phyloP scores from a whole-genome alignment of 495 filamentous ascomycete species.

The Xylona heveae region DNA sequence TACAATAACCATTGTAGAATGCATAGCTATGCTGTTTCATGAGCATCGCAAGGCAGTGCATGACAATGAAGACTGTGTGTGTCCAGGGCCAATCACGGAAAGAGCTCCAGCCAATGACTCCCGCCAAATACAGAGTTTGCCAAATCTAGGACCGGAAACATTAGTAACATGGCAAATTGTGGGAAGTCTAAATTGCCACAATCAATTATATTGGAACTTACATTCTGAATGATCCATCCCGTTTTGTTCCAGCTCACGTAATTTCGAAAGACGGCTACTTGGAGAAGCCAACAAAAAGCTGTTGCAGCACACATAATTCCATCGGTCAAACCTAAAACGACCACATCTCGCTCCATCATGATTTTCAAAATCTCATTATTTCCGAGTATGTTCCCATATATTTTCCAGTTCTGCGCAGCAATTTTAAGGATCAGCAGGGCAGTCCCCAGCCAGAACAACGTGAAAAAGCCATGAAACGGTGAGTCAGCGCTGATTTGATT shows the following conservation, averaged over 20 bases:
- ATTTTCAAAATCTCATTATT: slow-evolving; percentile 42
- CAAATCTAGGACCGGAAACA: slow-evolving; percentile 26
- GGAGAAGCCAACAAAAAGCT: slow-evolving; percentile 33
- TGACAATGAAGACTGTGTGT: slow-evolving; percentile 45
- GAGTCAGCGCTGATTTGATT: slow-evolving; percentile 32
- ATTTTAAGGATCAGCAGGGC: slow-evolving; percentile 37
- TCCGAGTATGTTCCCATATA: slow-evolving; percentile 38
- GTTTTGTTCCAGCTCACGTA: slow-evolving; percentile 36
- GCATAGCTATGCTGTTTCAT: slow-evolving; percentile 68
- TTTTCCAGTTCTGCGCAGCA: slow-evolving; percentile 39
- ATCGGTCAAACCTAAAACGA: slow-evolving; percentile 42
- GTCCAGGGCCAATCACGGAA: slow-evolving; percentile 60
- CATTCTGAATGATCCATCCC: slow-evolving; percentile 50
- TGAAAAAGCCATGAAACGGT: slow-evolving; percentile 57
- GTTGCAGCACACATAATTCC: slow-evolving; percentile 39
- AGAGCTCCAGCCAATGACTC: slow-evolving; percentile 35
- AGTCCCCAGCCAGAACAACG: slow-evolving; percentile 51
- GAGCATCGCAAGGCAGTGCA: slow-evolving; percentile 47
- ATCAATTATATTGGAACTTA: slow-evolving; percentile 10
- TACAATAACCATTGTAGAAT: slow-evolving; percentile 51
- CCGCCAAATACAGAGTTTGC: slow-evolving; percentile 37
- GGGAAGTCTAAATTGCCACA: no score
- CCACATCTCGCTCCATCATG: slow-evolving; percentile 46
- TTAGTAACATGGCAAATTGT: no score
- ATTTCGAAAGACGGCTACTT: slow-evolving; percentile 28